These are phyloP conservation scores for Exophiala calicioides DNA, from an alignment of 2,329 filamentous ascomycete genomes.

Conservation along the genomic window DNA sequence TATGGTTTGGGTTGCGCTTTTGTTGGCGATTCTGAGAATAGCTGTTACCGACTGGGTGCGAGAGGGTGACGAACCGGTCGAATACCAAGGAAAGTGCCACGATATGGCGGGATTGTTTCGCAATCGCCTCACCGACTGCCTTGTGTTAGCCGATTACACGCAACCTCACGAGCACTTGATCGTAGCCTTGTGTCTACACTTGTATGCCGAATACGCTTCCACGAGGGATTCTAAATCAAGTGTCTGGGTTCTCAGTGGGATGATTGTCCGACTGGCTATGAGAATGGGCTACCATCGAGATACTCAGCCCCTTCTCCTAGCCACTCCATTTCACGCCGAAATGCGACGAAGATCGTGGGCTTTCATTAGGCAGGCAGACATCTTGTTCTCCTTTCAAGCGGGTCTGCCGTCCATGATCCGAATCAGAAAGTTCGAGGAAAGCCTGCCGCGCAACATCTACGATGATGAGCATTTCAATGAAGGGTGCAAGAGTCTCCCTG, in stretches of 20 bases:
- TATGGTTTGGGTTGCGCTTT: constrained; percentile 10
- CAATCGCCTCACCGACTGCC: constrained; percentile 25
- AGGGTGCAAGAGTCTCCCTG: too few relatives aligned
- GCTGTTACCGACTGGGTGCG: constrained; percentile 15
- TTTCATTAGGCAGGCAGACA: too few relatives aligned
- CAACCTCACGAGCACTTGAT: constrained; percentile 28
- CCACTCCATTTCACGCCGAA: constrained; percentile 31
- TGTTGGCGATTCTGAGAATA: constrained; percentile 16
- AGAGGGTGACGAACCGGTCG: constrained; percentile 17
- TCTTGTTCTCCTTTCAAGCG: too few relatives aligned
- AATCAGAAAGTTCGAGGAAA: too few relatives aligned
- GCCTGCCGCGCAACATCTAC: too few relatives aligned
- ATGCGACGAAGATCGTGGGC: constrained; percentile 36
- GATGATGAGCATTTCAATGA: too few relatives aligned
- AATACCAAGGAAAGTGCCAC: constrained; percentile 16
- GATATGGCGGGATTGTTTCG: constrained; percentile 16
- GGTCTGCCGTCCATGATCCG: too few relatives aligned
- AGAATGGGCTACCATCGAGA: constrained; percentile 35
- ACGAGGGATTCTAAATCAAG: constrained; percentile 32
- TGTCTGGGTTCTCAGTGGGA: constrained; percentile 30
- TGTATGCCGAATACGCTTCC: constrained; percentile 30
- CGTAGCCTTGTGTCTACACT: constrained; percentile 31
- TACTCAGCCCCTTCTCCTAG: constrained; percentile 29
- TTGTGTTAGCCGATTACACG: constrained; percentile 31
- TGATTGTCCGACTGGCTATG: constrained; percentile 32